Evolutionary conservation across 495 filamentous ascomycete species (phyloP).

Genomic region (Podospora conica): DNA sequence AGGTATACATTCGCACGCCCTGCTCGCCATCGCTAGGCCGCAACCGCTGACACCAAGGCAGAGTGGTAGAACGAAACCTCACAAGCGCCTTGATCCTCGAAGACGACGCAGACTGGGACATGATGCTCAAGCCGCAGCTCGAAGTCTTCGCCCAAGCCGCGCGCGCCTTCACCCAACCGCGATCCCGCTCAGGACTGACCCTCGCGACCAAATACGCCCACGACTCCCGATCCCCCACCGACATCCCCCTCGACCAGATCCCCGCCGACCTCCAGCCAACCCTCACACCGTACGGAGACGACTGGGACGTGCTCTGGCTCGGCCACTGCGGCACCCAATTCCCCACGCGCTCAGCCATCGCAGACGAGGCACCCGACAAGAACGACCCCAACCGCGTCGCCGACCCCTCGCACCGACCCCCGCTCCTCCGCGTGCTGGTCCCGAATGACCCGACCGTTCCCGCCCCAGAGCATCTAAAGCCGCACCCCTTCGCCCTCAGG

Average conservation of each 20-base stretch:
- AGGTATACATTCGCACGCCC: constrained; percentile 17
- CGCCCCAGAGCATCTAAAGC: constrained; percentile 31
- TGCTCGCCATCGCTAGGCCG: too few species aligned
- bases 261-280: neutral
- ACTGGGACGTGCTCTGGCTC: constrained; percentile 48
- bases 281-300: constrained; percentile 33
- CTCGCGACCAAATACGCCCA: constrained; percentile 8
- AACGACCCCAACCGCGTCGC: neutral
- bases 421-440: constrained; percentile 29
- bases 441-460: constrained; percentile 38
- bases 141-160: constrained; percentile 33
- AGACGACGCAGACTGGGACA: constrained; percentile 48
- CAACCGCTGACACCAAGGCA: constrained; percentile 10
- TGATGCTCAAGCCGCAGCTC: constrained; percentile 40
- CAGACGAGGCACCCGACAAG: neutral
- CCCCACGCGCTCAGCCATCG: constrained; percentile 13
- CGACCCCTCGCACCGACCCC: constrained; percentile 2
- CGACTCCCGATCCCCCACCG: neutral
- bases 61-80: constrained; percentile 30
- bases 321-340: constrained; percentile 45
- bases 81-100: constrained; percentile 43
- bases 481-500: constrained; percentile 40
- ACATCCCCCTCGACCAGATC: neutral
- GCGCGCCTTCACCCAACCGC: constrained; percentile 23
- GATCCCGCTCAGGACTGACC: neutral